phyloP scores from a whole-genome alignment of 306 rosid species.

The apple (Malus domestica) region DNA sequence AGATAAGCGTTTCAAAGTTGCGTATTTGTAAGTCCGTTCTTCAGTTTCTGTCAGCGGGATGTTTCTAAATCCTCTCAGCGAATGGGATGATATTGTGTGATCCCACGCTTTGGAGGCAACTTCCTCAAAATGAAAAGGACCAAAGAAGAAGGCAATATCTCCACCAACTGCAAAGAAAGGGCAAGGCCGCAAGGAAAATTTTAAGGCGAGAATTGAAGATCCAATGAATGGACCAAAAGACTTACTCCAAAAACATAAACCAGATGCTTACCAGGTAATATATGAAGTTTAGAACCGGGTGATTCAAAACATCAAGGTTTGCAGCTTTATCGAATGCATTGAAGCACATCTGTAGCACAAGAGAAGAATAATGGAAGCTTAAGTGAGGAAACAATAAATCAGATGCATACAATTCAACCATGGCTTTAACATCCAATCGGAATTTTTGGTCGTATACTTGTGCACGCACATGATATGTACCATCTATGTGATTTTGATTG shows the following conservation, averaged over 20 bases:
- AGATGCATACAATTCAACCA: neutral
- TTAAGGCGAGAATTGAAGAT: neutral
- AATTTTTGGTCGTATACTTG: neutral
- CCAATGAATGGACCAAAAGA: neutral
- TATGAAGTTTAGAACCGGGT: conserved; percentile 78
- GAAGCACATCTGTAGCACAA: conserved; percentile 66
- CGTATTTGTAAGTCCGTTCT: neutral
- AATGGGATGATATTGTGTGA: conserved; percentile 58
- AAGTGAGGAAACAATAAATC: neutral
- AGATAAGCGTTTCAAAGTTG: conserved; percentile 6
- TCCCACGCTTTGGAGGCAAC: conserved; percentile 57
- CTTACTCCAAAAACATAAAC: neutral
- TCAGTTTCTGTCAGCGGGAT: neutral
- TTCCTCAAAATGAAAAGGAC: conserved; percentile 56
- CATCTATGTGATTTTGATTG: neutral
- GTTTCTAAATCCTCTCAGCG: conserved; percentile 25
- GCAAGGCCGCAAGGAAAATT: neutral
- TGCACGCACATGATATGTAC: neutral
- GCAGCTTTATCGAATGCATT: conserved; percentile 78
- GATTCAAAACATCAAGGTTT: conserved; percentile 86
- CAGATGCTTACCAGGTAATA: conserved; percentile 68
- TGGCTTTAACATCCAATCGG: neutral
- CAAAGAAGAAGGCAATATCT: conserved; percentile 49
- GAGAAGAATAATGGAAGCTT: conserved; percentile 8
- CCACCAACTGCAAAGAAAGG: conserved; percentile 33